Evolutionary conservation across 1,284 basidiomycete genomes (phyloP).

Genomic region (Wolfiporia cocos): DNA sequence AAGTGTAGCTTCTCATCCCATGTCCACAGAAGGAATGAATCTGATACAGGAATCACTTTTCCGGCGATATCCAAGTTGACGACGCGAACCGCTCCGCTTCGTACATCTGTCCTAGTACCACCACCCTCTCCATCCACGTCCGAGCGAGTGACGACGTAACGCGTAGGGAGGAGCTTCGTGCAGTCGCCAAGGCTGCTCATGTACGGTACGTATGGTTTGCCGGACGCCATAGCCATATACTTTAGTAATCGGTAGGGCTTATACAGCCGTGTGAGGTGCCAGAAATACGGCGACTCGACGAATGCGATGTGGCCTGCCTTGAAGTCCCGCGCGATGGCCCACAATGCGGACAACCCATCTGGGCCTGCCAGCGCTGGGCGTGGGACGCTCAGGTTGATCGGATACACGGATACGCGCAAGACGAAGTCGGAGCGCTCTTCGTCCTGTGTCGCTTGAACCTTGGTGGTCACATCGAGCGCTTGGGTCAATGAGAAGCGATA

Average conservation of each 20-base stretch:
- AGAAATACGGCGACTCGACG: slow-evolving; percentile 3
- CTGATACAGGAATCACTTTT: not conserved
- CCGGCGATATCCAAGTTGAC: not conserved
- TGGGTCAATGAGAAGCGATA: too few relatives aligned
- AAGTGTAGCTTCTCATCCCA: slow-evolving; percentile 2
- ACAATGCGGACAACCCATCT: not conserved
- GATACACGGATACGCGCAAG: too few relatives aligned
- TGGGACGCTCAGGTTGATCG: not conserved
- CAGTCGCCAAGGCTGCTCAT: slow-evolving; percentile 5
- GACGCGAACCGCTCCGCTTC: not conserved
- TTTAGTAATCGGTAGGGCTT: not conserved
- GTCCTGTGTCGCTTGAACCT: too few relatives aligned
- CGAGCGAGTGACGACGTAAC: not conserved
- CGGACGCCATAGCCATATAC: not conserved
- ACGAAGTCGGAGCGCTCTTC: too few relatives aligned
- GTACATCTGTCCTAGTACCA: not conserved
- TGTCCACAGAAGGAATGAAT: slow-evolving; percentile 1
- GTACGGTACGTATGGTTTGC: slow-evolving; percentile 1
- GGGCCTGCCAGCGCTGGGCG: not conserved
- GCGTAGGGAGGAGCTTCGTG: not conserved
- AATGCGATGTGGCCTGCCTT: not conserved
- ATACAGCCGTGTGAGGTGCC: not conserved
- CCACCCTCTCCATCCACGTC: not conserved
- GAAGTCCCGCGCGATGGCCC: slow-evolving; percentile 1
- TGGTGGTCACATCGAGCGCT: too few relatives aligned